Percentiles rank a stretch among this genome's conserved stretches.
Evolutionary conservation across 768 basidiomycete genomes (phyloP).

Genomic region (Sarcomyxa edulis): DNA sequence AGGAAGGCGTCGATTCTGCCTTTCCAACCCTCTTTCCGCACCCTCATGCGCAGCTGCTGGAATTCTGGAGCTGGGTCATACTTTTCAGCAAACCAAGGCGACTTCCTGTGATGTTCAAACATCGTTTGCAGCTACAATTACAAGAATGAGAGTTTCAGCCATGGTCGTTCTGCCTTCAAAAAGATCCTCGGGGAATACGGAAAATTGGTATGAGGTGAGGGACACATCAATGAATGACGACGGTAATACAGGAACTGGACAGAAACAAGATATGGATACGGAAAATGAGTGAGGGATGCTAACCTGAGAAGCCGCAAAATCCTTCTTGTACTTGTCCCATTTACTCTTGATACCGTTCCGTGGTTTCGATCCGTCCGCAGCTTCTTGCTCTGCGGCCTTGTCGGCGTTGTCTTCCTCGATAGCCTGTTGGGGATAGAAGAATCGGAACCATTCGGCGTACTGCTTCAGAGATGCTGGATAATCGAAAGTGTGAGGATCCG

Average conservation of each 20-base stretch:
- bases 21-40: constrained; percentile 83
- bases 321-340: constrained; percentile 95
- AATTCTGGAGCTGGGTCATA: constrained; percentile 79
- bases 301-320: constrained; percentile 84
- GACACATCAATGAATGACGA: constrained; percentile 15
- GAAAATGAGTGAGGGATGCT: constrained; percentile 27
- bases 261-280: constrained; percentile 12
- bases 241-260: constrained; percentile 21
- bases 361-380: constrained; percentile 76
- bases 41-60: constrained; percentile 65
- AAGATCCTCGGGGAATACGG: too few species aligned
- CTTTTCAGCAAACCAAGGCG: constrained; percentile 97
- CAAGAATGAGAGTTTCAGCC: constrained; percentile 28
- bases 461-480: constrained; percentile 80
- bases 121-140: constrained; percentile 84
- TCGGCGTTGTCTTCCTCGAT: constrained; percentile 79
- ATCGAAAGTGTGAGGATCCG: constrained; percentile 77
- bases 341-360: constrained; percentile 77
- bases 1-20: constrained; percentile 69
- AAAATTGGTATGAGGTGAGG: constrained; percentile 13
- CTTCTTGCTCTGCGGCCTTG: constrained; percentile 80
- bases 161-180: too few species aligned
- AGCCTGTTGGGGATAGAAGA: constrained; percentile 67
- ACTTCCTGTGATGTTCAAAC: constrained; percentile 92
- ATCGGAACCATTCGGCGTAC: constrained; percentile 86